Conservation (phyloP, 441 rosid genomes). For the Pelargonium fulgidum region DNA sequence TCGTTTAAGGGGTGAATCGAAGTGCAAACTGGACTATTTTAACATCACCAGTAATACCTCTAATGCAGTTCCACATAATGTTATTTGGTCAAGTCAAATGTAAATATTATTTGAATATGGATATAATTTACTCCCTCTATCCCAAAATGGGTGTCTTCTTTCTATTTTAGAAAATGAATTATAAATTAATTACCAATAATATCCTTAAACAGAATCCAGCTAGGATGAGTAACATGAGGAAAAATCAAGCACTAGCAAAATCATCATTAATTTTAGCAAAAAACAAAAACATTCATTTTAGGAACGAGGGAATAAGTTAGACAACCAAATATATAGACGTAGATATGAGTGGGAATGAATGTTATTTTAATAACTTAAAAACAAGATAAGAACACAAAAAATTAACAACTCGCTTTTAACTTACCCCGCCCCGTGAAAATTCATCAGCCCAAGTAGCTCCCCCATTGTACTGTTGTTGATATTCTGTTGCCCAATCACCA, state of each 20-base stretch:
- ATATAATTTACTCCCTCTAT: neutral
- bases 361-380: neutral
- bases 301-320: neutral
- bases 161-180: too few species aligned
- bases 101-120: neutral
- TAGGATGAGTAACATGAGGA: too few species aligned
- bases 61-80: neutral
- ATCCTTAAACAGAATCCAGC: too few species aligned
- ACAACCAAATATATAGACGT: neutral
- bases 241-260: too few species aligned
- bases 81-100: neutral
- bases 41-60: neutral
- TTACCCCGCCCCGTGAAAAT: constrained; percentile 49
- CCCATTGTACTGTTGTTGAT: constrained; percentile 57
- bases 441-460: constrained; percentile 91
- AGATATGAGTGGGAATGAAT: neutral
- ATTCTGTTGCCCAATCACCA: constrained; percentile 87
- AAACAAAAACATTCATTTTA: too few species aligned
- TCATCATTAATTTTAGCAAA: too few species aligned
- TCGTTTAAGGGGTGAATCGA: neutral
- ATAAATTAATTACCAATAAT: too few species aligned
- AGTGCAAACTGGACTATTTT: neutral
- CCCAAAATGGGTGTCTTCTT: too few species aligned
- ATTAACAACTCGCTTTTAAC: constrained; percentile 18
- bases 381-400: constrained; percentile 1